Evolutionary conservation across 1,284 basidiomycete genomes (phyloP).

Genomic region (Naganishia cerealis): DNA sequence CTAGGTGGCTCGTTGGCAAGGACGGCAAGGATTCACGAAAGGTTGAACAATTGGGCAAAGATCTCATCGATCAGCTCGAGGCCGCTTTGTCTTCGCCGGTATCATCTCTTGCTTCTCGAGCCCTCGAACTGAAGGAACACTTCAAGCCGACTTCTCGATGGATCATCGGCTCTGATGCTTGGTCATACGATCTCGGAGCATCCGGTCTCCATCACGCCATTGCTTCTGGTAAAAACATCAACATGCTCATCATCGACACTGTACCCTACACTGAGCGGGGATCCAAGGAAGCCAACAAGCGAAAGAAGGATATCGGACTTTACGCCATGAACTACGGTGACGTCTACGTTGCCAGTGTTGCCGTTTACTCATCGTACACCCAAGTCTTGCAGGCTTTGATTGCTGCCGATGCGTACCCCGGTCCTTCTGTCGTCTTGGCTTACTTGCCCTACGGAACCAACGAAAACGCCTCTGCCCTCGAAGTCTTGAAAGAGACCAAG

Average conservation of each 20-base stretch:
- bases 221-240: slow-evolving; percentile 84
- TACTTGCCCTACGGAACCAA: slow-evolving; percentile 81
- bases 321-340: slow-evolving; percentile 99
- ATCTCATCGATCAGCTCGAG: slow-evolving; percentile 42
- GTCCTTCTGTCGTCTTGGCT: slow-evolving; percentile 88
- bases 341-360: slow-evolving; percentile 91
- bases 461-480: slow-evolving; percentile 71
- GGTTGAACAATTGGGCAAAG: slow-evolving; percentile 63
- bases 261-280: slow-evolving; percentile 79
- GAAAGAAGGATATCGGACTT: slow-evolving; percentile 89
- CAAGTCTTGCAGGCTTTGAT: slow-evolving; percentile 89
- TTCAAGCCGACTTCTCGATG: slow-evolving; percentile 74
- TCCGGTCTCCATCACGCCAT: slow-evolving; percentile 94
- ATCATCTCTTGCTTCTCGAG: slow-evolving; percentile 55
- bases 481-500: slow-evolving; percentile 94
- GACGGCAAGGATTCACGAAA: slow-evolving; percentile 59
- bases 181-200: slow-evolving; percentile 96
- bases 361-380: slow-evolving; percentile 91
- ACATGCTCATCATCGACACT: slow-evolving; percentile 93
- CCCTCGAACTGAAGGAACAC: slow-evolving; percentile 64
- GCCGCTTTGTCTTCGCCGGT: slow-evolving; percentile 53
- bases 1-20: slow-evolving; percentile 73
- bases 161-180: slow-evolving; percentile 97
- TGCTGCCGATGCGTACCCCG: slow-evolving; percentile 86
- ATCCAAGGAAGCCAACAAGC: slow-evolving; percentile 66